A percentile compares a stretch with the other conserved stretches of the same genome.
Evolutionary conservation across 306 rosid genomes (phyloP).

Genomic region (Neltuma alba): DNA sequence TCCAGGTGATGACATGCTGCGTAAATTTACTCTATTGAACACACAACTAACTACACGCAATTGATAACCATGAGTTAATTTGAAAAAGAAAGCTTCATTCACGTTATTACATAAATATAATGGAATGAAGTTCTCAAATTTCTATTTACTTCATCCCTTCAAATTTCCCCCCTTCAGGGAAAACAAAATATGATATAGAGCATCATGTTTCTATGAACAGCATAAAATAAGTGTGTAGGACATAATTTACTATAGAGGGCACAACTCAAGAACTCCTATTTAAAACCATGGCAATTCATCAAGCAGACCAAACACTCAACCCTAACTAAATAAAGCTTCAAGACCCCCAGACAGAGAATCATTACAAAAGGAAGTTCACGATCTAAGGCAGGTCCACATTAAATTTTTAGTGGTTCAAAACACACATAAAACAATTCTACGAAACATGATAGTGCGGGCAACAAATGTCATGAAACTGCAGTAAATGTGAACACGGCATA

Average conservation of each 20-base stretch:
- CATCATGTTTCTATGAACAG: not conserved
- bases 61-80: constrained; percentile 4
- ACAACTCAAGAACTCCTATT: not conserved
- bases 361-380: not conserved
- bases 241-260: not conserved
- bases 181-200: not conserved
- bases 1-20: not conserved
- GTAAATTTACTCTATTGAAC: not conserved
- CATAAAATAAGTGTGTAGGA: not conserved
- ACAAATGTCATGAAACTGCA: not conserved
- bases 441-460: not conserved
- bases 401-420: not conserved
- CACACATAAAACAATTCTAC: not conserved
- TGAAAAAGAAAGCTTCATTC: not conserved
- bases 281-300: not conserved
- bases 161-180: not conserved
- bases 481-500: not conserved
- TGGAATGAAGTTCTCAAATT: not conserved
- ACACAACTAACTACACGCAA: not conserved
- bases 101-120: not conserved
- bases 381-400: not conserved
- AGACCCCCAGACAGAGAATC: not conserved
- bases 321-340: not conserved
- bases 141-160: not conserved
- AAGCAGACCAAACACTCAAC: not conserved